Evolutionary conservation across 2,329 filamentous ascomycete species (phyloP), one percentile per base, ranked within the genome.

Genomic region (Mycosphaerella arachidis): DNA sequence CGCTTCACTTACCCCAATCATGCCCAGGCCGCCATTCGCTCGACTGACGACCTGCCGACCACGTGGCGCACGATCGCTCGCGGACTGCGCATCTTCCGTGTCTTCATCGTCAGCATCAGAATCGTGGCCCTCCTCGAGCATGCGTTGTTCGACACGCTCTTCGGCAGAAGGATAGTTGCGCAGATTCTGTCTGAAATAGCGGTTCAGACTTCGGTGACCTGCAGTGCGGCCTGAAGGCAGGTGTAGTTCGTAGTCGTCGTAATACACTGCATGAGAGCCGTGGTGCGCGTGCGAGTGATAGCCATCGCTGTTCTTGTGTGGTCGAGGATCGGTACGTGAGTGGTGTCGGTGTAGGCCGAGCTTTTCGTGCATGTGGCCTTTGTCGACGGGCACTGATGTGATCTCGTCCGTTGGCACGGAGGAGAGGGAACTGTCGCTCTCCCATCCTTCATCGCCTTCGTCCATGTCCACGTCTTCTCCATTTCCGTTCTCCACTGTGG

Each of bases 211-310:
- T 52, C 94, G 86, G 74, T 99, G 94, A 43, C 94, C 94, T 40
- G 95, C 92, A 7, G 90, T 89, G 62, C 90, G 88, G 56, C 94
- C 94, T 4, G 89, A 91, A 1, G 94, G 94, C 12, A 99, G 84
- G 71, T 99, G 92, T 56, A 99, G 83, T 75, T 97, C 94, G 70
- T 91, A 92, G 48, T 99, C 94, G 68, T 95, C 91, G 71, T 95
- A 87, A 74, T 95, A 96, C 24, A 91, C 90, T 40, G 91, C 87
- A 63, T 88, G 84, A 56, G 84, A 84, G 66, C 90, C 88, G 37
- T 72, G 66, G 76, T 95, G 89, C 1, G 89, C 89, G 72, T 92
- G 90, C 3, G 89, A 92, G 73, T 95, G 89, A 80, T 84, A 92
- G 56, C 90, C 89, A 71, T 92, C 88, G 54, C 81, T 84, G 67